Base-by-base conservation (phyloP, 1,139 yeast species). In the Lodderomyces pseudojiufengensis region DNA sequence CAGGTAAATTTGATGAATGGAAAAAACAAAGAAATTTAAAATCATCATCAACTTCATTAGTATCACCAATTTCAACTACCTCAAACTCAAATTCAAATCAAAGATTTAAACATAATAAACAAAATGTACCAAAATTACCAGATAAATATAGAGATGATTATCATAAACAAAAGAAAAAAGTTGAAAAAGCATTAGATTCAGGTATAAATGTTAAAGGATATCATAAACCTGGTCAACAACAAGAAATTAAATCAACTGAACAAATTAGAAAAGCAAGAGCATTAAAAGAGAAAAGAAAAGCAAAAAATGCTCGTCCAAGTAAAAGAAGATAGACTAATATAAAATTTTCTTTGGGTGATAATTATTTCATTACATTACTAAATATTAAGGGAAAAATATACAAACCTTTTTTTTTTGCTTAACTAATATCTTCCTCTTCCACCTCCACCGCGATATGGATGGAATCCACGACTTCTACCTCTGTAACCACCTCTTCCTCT, bases 1-100 rank as follows among this genome's bases (percentile, higher is more conserved):
- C 95, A 4, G 99, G 99, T 37, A 80, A 88, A 50, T 92, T 78
- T 54, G 97, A 88, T 41, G 83, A 82, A 35, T 92, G 97, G 98
- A 84, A 82, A 54, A 74, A 80, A 47, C 78, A 79, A 30, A 77
- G 88, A 57, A 81, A 79, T 50, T 54, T 78, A 40, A 63, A 65
- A 28, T 70, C 78, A 28, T 18, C 20, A 18, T 49, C 57, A 13
- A 49, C 59, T 15, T 41, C 54, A 9, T 12, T 18, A 13, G 15
- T 10, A 10, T n/a, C 11, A n/a, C 22, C 14, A 13, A 57, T 57
- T 15, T 61, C 50, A 5, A 53, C 54, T 25, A 50, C 52, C 3
- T 43, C 41, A 64, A n/a, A n/a, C n/a, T 33, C 74, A 73, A 49
- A 52, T 3, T 44, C 42, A 29, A 63, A 64, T 35, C 75, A 74